Conservation (phyloP, 2,329 filamentous ascomycete species). For the Harringtonia aguacate region DNA sequence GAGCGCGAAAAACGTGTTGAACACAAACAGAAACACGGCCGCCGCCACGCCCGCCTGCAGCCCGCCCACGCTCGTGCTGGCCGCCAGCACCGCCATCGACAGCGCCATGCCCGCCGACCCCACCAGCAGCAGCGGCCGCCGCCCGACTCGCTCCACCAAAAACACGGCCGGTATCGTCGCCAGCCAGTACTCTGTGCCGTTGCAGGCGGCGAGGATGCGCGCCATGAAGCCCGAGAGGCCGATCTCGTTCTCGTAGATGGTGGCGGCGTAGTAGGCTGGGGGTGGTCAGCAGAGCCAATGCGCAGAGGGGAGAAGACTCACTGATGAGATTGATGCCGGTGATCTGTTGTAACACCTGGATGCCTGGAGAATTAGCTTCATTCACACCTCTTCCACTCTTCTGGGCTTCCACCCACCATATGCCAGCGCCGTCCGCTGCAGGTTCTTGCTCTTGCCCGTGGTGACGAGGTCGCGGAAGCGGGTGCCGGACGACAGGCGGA, state of each 20-base stretch:
- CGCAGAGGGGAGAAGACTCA: too few species aligned
- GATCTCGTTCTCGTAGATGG: conserved; percentile 24
- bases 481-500: not conserved
- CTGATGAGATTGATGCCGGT: conserved; percentile 28
- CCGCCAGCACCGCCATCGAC: conserved; percentile 30
- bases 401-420: too few species aligned
- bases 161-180: conserved; percentile 6
- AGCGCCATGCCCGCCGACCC: conserved; percentile 57
- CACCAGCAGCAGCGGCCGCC: conserved; percentile 57
- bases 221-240: conserved; percentile 22
- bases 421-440: not conserved
- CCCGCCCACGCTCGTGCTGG: too few species aligned
- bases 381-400: too few species aligned
- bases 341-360: conserved; percentile 8
- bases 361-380: too few species aligned
- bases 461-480: not conserved
- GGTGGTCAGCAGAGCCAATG: too few species aligned
- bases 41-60: not conserved
- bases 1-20: conserved; percentile 41
- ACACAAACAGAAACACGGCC: conserved; percentile 35
- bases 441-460: not conserved
- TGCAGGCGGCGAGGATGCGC: conserved; percentile 40
- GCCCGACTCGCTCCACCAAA: conserved; percentile 55
- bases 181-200: conserved; percentile 18
- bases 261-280: conserved; percentile 36